These are phyloP conservation scores for Trichosporon faecale DNA, from an alignment of 1,284 basidiomycete species.

Conservation along the genomic window DNA sequence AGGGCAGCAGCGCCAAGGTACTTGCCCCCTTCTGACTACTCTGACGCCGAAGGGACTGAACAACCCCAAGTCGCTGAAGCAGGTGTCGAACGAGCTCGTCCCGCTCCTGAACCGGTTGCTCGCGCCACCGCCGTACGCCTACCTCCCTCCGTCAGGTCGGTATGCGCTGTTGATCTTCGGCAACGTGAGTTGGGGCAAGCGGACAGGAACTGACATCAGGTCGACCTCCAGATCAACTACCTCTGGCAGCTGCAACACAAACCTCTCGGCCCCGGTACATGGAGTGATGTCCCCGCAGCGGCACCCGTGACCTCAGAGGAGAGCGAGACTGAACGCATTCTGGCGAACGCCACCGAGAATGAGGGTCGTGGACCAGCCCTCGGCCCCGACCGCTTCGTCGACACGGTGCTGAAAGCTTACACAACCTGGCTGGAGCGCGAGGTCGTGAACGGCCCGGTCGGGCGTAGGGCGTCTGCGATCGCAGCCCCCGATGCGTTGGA, in stretches of 20 bases:
- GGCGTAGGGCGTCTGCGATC: slow-evolving; percentile 25
- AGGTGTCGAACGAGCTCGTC: slow-evolving; percentile 42
- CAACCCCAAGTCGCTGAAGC: slow-evolving; percentile 48
- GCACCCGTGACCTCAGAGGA: not conserved
- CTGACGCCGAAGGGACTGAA: slow-evolving; percentile 39
- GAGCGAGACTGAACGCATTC: slow-evolving; percentile 21
- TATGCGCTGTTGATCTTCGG: slow-evolving; percentile 45
- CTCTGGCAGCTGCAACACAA: slow-evolving; percentile 47
- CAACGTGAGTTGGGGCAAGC: slow-evolving; percentile 32
- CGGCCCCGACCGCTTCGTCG: slow-evolving; percentile 42
- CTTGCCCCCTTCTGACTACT: not conserved
- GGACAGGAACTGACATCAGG: slow-evolving; percentile 26
- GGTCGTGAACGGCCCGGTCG: slow-evolving; percentile 44
- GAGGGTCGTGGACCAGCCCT: slow-evolving; percentile 38
- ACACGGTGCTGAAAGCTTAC: slow-evolving; percentile 36
- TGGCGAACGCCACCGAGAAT: slow-evolving; percentile 43
- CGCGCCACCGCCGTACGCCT: slow-evolving; percentile 42
- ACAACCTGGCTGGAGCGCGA: slow-evolving; percentile 41
- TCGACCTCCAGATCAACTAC: slow-evolving; percentile 50
- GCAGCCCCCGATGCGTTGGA: not conserved
- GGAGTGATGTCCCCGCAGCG: slow-evolving; percentile 13
- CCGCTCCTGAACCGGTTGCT: slow-evolving; percentile 37
- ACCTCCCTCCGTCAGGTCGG: slow-evolving; percentile 33
- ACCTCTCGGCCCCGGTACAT: slow-evolving; percentile 33
- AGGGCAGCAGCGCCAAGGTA: slow-evolving; percentile 49